Evolutionary conservation across 495 filamentous ascomycete species (phyloP).

Genomic region (Neurospora sp.): DNA sequence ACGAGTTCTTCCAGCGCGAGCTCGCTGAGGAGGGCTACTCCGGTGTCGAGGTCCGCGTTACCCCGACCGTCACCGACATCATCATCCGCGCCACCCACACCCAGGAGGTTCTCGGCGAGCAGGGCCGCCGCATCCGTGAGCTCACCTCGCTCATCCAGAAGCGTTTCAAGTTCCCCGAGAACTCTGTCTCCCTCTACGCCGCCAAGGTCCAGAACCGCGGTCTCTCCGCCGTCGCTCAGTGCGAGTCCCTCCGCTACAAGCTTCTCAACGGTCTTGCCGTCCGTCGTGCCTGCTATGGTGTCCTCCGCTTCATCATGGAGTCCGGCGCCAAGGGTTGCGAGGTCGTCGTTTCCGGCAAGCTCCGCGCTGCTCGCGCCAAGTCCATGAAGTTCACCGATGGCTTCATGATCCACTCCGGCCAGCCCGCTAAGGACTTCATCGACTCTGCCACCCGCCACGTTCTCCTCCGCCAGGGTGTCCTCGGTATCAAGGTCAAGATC

Average conservation of each 20-base stretch:
- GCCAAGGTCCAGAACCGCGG: constrained; percentile 99
- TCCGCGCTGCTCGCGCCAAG: constrained; percentile 97
- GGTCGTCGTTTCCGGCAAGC: constrained; percentile 97
- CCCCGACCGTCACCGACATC: constrained; percentile 99
- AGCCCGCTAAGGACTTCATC: constrained; percentile 99
- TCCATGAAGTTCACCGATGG: constrained; percentile 99
- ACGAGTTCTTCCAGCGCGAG: constrained; percentile 99
- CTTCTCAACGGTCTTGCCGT: constrained; percentile 98
- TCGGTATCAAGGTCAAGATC: constrained; percentile 99
- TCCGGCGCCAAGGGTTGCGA: constrained; percentile 97
- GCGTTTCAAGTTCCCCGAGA: constrained; percentile 99
- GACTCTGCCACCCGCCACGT: constrained; percentile 97
- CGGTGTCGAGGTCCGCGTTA: constrained; percentile 98
- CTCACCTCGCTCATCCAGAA: constrained; percentile 99
- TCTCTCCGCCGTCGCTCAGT: constrained; percentile 98
- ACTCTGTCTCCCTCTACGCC: constrained; percentile 98
- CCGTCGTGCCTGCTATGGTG: constrained; percentile 96
- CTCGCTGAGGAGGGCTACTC: constrained; percentile 99
- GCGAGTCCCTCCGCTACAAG: constrained; percentile 99
- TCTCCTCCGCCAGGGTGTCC: constrained; percentile 96
- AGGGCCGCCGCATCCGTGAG: constrained; percentile 98
- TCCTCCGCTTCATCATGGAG: constrained; percentile 99
- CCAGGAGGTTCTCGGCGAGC: constrained; percentile 98
- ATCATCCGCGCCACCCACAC: constrained; percentile 99
- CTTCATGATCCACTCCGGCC: constrained; percentile 99